Percentiles rank a stretch among this genome's conserved stretches.
Conservation (phyloP, 2,329 filamentous ascomycete species). For the Colletotrichum liriopes region DNA sequence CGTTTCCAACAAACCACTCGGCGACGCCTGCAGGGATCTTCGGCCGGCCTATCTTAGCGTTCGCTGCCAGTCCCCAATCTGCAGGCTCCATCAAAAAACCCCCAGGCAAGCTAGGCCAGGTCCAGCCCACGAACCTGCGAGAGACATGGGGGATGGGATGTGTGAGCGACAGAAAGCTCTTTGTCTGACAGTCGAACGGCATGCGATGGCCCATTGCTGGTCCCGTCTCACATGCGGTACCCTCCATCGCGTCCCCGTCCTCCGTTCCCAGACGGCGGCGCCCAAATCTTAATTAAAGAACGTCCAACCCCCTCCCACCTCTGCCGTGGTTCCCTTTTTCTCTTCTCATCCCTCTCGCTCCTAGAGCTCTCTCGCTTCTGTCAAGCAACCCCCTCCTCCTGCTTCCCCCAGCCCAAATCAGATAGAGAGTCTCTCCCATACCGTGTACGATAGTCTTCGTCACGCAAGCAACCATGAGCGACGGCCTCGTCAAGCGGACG, state of each 20-base stretch:
- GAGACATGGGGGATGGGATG: constrained; percentile 12
- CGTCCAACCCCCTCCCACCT: constrained; percentile 11
- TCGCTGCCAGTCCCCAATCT: constrained; percentile 20
- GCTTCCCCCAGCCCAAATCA: neutral
- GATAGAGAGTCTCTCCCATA: constrained; percentile 13
- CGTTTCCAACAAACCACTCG: constrained; percentile 27
- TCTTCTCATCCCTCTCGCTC: constrained; percentile 33
- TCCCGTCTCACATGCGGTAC: constrained; percentile 33
- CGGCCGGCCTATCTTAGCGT: constrained; percentile 33
- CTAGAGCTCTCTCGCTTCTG: constrained; percentile 31
- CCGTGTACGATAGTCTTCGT: constrained; percentile 15
- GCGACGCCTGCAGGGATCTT: constrained; percentile 27
- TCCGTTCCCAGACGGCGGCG: constrained; percentile 10
- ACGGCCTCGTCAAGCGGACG: constrained; percentile 49
- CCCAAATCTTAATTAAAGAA: constrained; percentile 37
- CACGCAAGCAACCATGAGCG: constrained; percentile 43
- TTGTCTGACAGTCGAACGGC: constrained; percentile 16
- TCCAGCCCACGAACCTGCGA: constrained; percentile 34
- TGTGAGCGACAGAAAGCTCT: constrained; percentile 15
- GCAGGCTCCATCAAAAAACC: constrained; percentile 13
- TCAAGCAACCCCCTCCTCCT: neutral
- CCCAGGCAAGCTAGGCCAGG: constrained; percentile 32
- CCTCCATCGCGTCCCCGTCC: constrained; percentile 20
- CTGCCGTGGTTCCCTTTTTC: neutral
- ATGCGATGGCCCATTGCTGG: neutral